These are phyloP conservation scores for Phytopythium kandeliae DNA, from an alignment of 352 stramenopile genomes.

Conservation along the genomic window DNA sequence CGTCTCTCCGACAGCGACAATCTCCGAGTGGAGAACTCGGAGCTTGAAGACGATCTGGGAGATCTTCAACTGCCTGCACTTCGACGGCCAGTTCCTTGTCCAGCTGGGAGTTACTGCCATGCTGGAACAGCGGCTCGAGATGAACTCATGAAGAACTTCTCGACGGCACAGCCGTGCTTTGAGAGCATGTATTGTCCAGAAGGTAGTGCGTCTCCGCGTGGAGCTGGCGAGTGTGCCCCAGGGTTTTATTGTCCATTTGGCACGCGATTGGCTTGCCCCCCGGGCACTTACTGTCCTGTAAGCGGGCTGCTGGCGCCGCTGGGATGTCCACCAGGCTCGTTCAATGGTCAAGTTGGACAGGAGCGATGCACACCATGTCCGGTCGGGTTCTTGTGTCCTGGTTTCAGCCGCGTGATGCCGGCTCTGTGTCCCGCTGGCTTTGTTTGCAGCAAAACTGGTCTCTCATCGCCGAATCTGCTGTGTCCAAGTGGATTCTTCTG, in stretches of 20 bases:
- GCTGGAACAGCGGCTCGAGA: constrained; percentile 78
- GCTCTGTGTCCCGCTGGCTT: constrained; percentile 90
- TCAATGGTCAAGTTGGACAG: constrained; percentile 93
- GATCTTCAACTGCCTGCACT: constrained; percentile 51
- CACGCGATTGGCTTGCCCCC: constrained; percentile 82
- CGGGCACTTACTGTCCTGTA: constrained; percentile 90
- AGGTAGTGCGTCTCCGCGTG: constrained; percentile 73
- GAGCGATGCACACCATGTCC: constrained; percentile 85
- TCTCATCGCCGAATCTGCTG: constrained; percentile 88
- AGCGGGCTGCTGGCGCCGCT: constrained; percentile 79
- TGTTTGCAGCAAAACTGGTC: constrained; percentile 83
- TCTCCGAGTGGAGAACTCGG: constrained; percentile 61
- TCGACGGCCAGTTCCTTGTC: constrained; percentile 82
- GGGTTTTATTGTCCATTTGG: constrained; percentile 94
- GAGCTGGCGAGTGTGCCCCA: constrained; percentile 76
- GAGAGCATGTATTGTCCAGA: constrained; percentile 91
- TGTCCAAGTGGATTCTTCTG: constrained; percentile 96
- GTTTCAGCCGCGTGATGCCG: constrained; percentile 89
- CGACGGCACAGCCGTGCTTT: constrained; percentile 82
- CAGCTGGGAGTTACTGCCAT: constrained; percentile 86
- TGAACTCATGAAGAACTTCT: constrained; percentile 85
- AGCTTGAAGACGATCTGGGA: constrained; percentile 82
- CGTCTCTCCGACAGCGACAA: constrained; percentile 79
- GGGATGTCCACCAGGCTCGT: constrained; percentile 88
- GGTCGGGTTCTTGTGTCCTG: constrained; percentile 92